Evolutionary conservation across 2,329 filamentous ascomycete genomes (phyloP).

Genomic region (Samsoniella hepiali): DNA sequence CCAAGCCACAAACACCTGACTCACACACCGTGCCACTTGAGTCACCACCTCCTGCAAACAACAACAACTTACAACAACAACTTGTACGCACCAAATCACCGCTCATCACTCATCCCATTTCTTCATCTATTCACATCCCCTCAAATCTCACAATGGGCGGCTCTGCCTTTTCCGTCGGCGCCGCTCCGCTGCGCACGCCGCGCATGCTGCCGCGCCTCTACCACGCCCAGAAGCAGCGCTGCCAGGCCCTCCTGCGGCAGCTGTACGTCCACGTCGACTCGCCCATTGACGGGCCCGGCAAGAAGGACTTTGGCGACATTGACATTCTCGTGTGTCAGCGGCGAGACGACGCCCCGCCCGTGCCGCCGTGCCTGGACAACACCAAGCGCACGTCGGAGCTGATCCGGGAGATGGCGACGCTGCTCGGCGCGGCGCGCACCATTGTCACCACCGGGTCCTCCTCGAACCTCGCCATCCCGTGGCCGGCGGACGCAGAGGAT

Average conservation of each 20-base stretch:
- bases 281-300: slow-evolving; percentile 67
- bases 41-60: background rate
- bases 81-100: background rate
- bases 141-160: slow-evolving; percentile 59
- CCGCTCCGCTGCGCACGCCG: slow-evolving; percentile 54
- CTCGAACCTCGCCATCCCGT: slow-evolving; percentile 54
- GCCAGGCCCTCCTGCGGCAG: slow-evolving; percentile 43
- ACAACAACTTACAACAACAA: background rate
- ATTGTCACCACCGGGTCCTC: slow-evolving; percentile 29
- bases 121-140: background rate
- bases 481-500: slow-evolving; percentile 37
- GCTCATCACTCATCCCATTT: background rate
- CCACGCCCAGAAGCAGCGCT: slow-evolving; percentile 43
- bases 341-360: slow-evolving; percentile 21
- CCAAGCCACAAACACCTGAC: slow-evolving; percentile 1
- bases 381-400: slow-evolving; percentile 20
- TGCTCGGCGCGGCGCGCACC: slow-evolving; percentile 44
- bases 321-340: slow-evolving; percentile 60
- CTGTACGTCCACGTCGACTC: slow-evolving; percentile 55
- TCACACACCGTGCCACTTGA: background rate
- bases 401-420: slow-evolving; percentile 31
- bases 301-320: slow-evolving; percentile 67
- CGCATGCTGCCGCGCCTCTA: slow-evolving; percentile 64
- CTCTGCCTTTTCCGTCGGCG: slow-evolving; percentile 49
- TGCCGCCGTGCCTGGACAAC: background rate